Base-by-base conservation (phyloP, 179 eudicot species). In the Spinacia oleracea region DNA sequence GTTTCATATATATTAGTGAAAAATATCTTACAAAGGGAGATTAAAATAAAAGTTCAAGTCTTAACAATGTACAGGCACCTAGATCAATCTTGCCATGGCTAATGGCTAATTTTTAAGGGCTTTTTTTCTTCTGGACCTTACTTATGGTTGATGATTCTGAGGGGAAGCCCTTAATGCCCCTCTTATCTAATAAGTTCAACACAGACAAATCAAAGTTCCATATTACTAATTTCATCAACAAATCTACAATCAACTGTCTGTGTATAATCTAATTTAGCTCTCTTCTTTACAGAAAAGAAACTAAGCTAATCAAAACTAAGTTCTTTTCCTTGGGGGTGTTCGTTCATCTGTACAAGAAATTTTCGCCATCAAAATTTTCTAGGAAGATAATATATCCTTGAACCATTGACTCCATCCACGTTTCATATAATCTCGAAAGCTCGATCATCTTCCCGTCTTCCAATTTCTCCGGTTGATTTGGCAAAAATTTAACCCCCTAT, bases 1-100 rank as follows among this genome's bases (percentile, higher is more conserved):
- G 29, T 46, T 72, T 29, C 62, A 18, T 16, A 29, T 50, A 12
- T 32, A 50, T 72, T 20, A 51, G 62, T 9, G 21, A 45, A 31
- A 46, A 8, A 50, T 80, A 83, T 80, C 70, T 75, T 83, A 83
- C 86, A 78, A 76, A 29, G 58, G 74, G n/a, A n/a, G n/a, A n/a
- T n/a, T n/a, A n/a, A 51, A 18, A 67, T 25, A 73, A 56, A 74
- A 62, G 74, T 42, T 58, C 9, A 20, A 66, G 23, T 67, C 70
- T 78, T 25, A 51, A 74, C 70, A 75, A 79, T 83, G 76, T 82
- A 79, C 85, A 79, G 68, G 77, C 69, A 69, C 75, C 75, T 70
- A 34, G 48, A 71, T 23, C 46, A 50, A 42, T 53, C 15, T 15
- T 48, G 72, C 62, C 82, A 79, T 79, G 80, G 77, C 83, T 76